phyloP scores from a whole-genome alignment of 164 flowering plant genomes.

The Berberis vulgaris region DNA sequence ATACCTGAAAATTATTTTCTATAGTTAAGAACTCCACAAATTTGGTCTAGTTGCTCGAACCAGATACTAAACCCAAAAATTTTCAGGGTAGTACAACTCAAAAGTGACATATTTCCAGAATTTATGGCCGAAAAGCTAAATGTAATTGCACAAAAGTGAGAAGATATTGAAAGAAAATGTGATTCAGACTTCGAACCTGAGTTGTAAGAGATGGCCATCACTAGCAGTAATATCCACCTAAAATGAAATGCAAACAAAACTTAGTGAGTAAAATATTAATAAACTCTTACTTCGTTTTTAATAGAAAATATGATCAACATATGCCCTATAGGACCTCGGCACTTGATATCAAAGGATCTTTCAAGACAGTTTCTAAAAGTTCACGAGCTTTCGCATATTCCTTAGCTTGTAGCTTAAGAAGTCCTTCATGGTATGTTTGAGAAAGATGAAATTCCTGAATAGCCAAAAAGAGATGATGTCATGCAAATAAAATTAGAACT shows the following conservation, averaged over 20 bases:
- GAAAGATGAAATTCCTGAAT: slow-evolving; percentile 87
- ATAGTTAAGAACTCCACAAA: too few species aligned
- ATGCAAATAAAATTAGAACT: not conserved
- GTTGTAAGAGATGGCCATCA: slow-evolving; percentile 81
- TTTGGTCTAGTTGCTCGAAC: too few species aligned
- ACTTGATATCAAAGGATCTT: slow-evolving; percentile 66
- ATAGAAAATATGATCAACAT: not conserved
- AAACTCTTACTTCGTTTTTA: not conserved
- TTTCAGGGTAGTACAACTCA: too few species aligned
- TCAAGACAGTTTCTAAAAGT: slow-evolving; percentile 72
- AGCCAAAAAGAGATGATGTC: slow-evolving; percentile 1
- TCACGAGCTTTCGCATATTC: slow-evolving; percentile 76
- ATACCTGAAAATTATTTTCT: too few species aligned
- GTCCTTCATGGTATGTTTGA: slow-evolving; percentile 91
- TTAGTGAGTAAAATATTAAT: slow-evolving; percentile 5
- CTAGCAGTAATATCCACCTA: slow-evolving; percentile 58
- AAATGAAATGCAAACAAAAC: slow-evolving; percentile 7
- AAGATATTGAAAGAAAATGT: not conserved
- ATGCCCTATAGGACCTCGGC: slow-evolving; percentile 41
- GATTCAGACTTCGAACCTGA: slow-evolving; percentile 44
- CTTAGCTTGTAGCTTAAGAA: slow-evolving; percentile 69
- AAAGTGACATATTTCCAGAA: too few species aligned
- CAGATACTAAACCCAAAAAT: too few species aligned
- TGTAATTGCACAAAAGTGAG: not conserved
- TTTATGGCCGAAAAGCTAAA: too few species aligned